A percentile compares a stretch with the other conserved stretches of the same genome.
These are phyloP conservation scores for Moesziomyces antarcticus DNA, from an alignment of 1,284 basidiomycete species.

Conservation along the genomic window DNA sequence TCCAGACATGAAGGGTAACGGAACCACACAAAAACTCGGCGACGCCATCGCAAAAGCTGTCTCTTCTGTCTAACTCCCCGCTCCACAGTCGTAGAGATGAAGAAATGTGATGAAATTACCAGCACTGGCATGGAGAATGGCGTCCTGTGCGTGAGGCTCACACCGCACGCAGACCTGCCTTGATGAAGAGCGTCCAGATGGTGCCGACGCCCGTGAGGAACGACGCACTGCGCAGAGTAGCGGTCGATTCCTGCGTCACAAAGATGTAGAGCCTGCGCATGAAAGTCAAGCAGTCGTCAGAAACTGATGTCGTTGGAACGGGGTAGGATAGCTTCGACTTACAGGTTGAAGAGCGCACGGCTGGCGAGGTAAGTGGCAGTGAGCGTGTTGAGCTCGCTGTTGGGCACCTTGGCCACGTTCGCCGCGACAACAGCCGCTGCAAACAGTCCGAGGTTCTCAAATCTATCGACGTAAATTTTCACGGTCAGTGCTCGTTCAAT, in stretches of 20 bases:
- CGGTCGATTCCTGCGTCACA: constrained; percentile 19
- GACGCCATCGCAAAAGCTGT: constrained; percentile 44
- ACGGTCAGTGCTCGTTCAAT: too few species aligned
- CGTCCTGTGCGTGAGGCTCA: constrained; percentile 5
- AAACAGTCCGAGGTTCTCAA: constrained; percentile 41
- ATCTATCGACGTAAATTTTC: constrained; percentile 1
- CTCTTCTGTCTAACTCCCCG: constrained; percentile 7
- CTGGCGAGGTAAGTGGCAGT: constrained; percentile 47
- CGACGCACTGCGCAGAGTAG: constrained; percentile 21
- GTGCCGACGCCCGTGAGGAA: constrained; percentile 39
- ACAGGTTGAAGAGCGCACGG: constrained; percentile 52
- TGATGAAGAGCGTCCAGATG: constrained; percentile 49
- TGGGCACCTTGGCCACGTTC: constrained; percentile 54
- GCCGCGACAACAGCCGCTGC: constrained; percentile 50
- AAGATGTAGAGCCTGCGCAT: constrained; percentile 36
- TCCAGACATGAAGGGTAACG: constrained; percentile 48
- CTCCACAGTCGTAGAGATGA: background rate
- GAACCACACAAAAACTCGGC: constrained; percentile 31
- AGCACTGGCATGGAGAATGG: too few species aligned
- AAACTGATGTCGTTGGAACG: too few species aligned
- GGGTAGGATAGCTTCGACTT: constrained; percentile 1
- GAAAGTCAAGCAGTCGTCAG: background rate
- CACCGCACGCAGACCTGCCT: constrained; percentile 27
- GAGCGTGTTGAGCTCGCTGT: constrained; percentile 46
- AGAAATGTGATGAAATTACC: too few species aligned